Percentiles rank a stretch among this genome's conserved stretches.
phyloP scores from a whole-genome alignment of 495 filamentous ascomycete species.

The Neurospora sp. region DNA sequence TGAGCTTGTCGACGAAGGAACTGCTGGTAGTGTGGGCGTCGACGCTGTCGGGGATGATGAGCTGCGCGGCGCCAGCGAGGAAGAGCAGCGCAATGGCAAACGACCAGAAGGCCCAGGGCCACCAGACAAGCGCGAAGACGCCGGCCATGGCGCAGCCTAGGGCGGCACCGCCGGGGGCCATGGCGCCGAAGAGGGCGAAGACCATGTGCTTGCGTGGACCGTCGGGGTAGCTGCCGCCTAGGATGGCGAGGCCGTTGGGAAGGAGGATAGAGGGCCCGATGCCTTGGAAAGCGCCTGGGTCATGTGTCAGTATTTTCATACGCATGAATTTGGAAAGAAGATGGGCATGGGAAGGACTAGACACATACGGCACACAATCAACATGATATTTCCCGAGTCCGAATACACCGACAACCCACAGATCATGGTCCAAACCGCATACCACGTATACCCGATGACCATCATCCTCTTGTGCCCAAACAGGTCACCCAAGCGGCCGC shows the following conservation, averaged over 20 bases:
- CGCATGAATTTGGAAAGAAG: background rate
- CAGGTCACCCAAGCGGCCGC: conserved; percentile 49
- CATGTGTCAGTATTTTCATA: background rate
- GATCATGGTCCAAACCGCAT: conserved; percentile 47
- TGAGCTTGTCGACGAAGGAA: conserved; percentile 10
- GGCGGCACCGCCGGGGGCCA: conserved; percentile 45
- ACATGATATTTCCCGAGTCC: conserved; percentile 32
- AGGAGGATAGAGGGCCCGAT: conserved; percentile 51
- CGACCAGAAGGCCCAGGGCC: conserved; percentile 59
- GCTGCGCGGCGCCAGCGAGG: conserved; percentile 29
- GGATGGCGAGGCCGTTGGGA: conserved; percentile 53
- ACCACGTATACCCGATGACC: conserved; percentile 46
- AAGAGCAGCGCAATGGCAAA: conserved; percentile 40
- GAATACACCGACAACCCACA: conserved; percentile 29
- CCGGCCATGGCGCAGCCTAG: conserved; percentile 40
- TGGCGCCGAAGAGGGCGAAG: conserved; percentile 54
- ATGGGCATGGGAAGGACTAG: background rate
- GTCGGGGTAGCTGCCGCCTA: conserved; percentile 42
- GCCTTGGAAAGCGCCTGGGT: conserved; percentile 43
- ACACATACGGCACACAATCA: conserved; percentile 35
- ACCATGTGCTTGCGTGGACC: conserved; percentile 51
- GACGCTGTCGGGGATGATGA: conserved; percentile 28
- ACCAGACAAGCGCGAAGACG: conserved; percentile 48
- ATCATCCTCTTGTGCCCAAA: conserved; percentile 51
- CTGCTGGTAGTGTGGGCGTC: conserved; percentile 14